Evolutionary conservation across 768 basidiomycete genomes (phyloP).

Genomic region (Boletus reticuloceps): DNA sequence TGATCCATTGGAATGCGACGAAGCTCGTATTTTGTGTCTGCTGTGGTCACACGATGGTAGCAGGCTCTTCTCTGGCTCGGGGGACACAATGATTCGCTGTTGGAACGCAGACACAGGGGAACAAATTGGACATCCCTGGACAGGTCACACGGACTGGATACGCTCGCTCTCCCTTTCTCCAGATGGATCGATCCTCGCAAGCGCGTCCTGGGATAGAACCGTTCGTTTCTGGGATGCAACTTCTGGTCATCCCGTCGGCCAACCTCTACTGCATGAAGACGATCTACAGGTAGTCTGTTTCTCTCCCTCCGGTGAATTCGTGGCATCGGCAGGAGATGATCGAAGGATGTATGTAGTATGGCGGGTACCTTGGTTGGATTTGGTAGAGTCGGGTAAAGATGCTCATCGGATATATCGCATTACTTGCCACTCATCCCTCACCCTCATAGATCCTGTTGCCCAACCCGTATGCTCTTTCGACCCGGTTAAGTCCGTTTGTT

Average conservation of each 20-base stretch:
- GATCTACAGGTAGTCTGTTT: neutral
- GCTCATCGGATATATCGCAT: neutral
- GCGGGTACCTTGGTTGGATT: neutral
- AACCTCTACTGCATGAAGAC: neutral
- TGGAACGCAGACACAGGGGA: conserved; percentile 3
- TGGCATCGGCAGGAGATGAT: neutral
- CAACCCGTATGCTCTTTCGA: too few species aligned
- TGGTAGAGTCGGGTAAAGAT: neutral
- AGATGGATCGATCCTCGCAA: conserved; percentile 6
- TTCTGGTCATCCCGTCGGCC: neutral
- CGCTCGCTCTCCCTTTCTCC: neutral
- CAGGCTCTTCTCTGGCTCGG: neutral
- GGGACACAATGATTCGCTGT: conserved; percentile 6
- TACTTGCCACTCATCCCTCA: too few species aligned
- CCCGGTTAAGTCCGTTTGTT: too few species aligned
- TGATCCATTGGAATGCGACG: neutral
- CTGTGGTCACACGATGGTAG: conserved; percentile 3
- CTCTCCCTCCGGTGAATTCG: neutral
- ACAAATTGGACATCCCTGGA: neutral
- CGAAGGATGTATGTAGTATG: neutral
- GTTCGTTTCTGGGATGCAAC: conserved; percentile 9
- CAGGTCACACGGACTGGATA: neutral
- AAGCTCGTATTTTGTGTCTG: neutral
- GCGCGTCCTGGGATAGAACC: neutral
- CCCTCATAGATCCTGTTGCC: too few species aligned